Percentiles rank a stretch among this genome's conserved stretches.
phyloP scores from a whole-genome alignment of 768 basidiomycete genomes.

The Amanita fuliginea region DNA sequence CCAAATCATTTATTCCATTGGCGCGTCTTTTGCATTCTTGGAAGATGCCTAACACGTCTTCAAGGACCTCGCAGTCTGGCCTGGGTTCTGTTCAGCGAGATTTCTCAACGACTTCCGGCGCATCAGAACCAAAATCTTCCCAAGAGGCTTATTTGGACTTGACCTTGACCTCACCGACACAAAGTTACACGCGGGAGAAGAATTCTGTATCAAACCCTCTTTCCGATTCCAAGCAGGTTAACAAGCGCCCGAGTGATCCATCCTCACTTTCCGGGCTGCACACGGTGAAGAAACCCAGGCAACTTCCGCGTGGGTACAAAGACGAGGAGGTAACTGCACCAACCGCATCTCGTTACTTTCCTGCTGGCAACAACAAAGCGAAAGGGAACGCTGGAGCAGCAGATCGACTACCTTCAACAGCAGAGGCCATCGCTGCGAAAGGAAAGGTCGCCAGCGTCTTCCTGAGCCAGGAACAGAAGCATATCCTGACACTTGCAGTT shows the following conservation, averaged over 20 bases:
- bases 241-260: slow-evolving; percentile 26
- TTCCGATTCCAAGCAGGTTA: slow-evolving; percentile 17
- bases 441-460: slow-evolving; percentile 33
- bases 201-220: neutral
- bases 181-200: neutral
- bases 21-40: slow-evolving; percentile 2
- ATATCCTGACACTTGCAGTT: slow-evolving; percentile 71
- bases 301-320: slow-evolving; percentile 42
- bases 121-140: slow-evolving; percentile 20
- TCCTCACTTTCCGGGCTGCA: slow-evolving; percentile 12
- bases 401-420: slow-evolving; percentile 7
- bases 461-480: slow-evolving; percentile 79
- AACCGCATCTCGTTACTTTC: slow-evolving; percentile 22
- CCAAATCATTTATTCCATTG: neutral
- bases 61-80: slow-evolving; percentile 36
- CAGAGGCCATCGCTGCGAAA: slow-evolving; percentile 13
- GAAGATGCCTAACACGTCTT: neutral
- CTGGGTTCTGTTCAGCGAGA: slow-evolving; percentile 51
- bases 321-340: slow-evolving; percentile 19
- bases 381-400: neutral
- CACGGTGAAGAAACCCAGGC: slow-evolving; percentile 41
- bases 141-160: slow-evolving; percentile 30
- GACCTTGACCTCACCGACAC: slow-evolving; percentile 22
- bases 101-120: slow-evolving; percentile 33
- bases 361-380: neutral